These are phyloP conservation scores for Neofusicoccum umdonicola DNA, from an alignment of 2,329 filamentous ascomycete species.

Conservation along the genomic window DNA sequence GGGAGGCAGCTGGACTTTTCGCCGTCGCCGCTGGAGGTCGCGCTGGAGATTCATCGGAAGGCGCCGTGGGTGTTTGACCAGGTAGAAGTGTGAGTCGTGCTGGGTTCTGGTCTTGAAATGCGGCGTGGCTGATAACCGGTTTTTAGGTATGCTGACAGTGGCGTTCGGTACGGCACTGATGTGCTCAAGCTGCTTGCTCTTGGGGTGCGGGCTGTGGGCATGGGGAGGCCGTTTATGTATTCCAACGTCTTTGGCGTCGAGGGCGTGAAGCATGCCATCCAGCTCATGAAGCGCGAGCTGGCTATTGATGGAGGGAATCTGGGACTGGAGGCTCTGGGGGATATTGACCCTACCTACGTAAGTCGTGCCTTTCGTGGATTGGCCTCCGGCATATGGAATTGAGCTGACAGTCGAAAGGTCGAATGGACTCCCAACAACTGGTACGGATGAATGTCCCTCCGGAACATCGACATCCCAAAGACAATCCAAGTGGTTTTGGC, in stretches of 20 bases:
- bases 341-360: constrained; percentile 20
- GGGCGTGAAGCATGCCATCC: constrained; percentile 58
- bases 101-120: neutral
- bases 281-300: constrained; percentile 53
- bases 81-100: constrained; percentile 33
- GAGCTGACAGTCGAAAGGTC: neutral
- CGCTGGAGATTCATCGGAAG: constrained; percentile 70
- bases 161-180: constrained; percentile 40
- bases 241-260: constrained; percentile 57
- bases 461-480: no score
- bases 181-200: constrained; percentile 39
- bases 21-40: constrained; percentile 61
- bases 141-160: constrained; percentile 33
- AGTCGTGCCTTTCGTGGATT: neutral
- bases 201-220: constrained; percentile 40
- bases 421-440: neutral
- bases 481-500: no score
- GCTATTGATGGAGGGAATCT: constrained; percentile 33
- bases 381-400: neutral
- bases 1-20: constrained; percentile 41
- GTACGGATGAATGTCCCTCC: neutral
- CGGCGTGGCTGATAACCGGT: neutral
- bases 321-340: constrained; percentile 30
- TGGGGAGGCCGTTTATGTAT: constrained; percentile 53
- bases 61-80: constrained; percentile 39